These are phyloP conservation scores for Nitzschia putrida DNA, from an alignment of 108 stramenopile genomes.

Conservation along the genomic window DNA sequence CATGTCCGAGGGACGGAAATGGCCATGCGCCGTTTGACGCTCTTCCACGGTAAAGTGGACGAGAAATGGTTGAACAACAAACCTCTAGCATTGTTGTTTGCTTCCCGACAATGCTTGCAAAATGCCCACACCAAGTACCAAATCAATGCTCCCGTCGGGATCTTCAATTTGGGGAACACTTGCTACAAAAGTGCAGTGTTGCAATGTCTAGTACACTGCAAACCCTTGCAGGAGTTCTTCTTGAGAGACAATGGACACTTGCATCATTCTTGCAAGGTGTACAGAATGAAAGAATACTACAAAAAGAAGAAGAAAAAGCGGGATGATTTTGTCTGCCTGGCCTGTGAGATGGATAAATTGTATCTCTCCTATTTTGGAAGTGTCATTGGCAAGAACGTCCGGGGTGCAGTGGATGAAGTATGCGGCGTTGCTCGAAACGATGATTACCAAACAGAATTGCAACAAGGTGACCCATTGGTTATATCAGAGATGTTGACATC, in stretches of 20 bases:
- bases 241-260: constrained; percentile 42
- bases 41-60: constrained; percentile 30
- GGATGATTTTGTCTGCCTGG: constrained; percentile 47
- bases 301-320: constrained; percentile 27
- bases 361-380: constrained; percentile 74
- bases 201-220: constrained; percentile 78
- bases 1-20: constrained; percentile 53
- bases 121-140: constrained; percentile 19
- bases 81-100: constrained; percentile 23
- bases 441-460: constrained; percentile 12
- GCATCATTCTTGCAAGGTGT: constrained; percentile 28
- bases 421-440: constrained; percentile 5
- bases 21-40: constrained; percentile 37
- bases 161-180: constrained; percentile 89
- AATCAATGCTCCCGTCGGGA: constrained; percentile 65
- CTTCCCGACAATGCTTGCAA: constrained; percentile 21
- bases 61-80: constrained; percentile 26
- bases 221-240: constrained; percentile 68
- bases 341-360: constrained; percentile 75
- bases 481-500: constrained; percentile 78
- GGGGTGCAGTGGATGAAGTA: constrained; percentile 38
- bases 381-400: constrained; percentile 55
- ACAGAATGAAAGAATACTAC: constrained; percentile 5
- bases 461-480: constrained; percentile 78
- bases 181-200: constrained; percentile 85